Base-by-base conservation (phyloP, 1,284 basidiomycete species). In the Coniferiporia sulphurascens region DNA sequence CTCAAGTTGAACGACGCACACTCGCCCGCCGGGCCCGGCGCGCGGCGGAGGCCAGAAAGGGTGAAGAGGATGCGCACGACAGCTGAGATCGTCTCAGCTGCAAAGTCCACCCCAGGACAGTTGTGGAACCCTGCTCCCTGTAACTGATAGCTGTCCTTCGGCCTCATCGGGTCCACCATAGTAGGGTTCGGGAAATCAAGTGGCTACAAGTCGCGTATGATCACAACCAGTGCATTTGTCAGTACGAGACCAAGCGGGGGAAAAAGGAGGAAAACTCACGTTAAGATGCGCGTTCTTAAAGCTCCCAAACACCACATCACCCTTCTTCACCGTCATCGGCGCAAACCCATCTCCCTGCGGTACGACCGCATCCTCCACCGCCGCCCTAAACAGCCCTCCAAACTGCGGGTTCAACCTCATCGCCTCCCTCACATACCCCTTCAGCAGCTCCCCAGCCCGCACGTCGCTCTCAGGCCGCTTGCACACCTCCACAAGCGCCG, bases 361-460 rank as follows among this genome's bases (percentile, higher is more conserved):
- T 49, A 65, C 53, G 7, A 41, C 43, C 3, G 71, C 69, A 50
- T 77, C 73, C 17, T 69, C 70, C 1, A 65, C 66, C 8, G 71
- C 76, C n/a, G 73, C 67, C n/a, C 80, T 72, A 68, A 77, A 77
- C 0, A 82, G 65, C n/a, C 77, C 78, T 6, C 74, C 65, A 65
- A 73, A 78, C 62, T 70, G 38, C 35, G 22, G 3, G 73, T 78
- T 62, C 58, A 81, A 80, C 71, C 73, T 81, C 77, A 4, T 58
- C 19, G 76, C 82, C 65, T 84, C 81, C 10, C 76, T 69, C 21
- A 82, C 77, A 66, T 84, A 84, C 9, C 81, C 81, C 7, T 71
- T 71, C 19, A 84, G 67, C 32, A 76, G 55, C 49, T 74, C 71
- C 3, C 66, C 68, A 56, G 73, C 74, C 21, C 71, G 65, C 1